Evolutionary conservation across 1,284 basidiomycete species (phyloP).

Genomic region (Sporisorium iseilematis-ciliati): DNA sequence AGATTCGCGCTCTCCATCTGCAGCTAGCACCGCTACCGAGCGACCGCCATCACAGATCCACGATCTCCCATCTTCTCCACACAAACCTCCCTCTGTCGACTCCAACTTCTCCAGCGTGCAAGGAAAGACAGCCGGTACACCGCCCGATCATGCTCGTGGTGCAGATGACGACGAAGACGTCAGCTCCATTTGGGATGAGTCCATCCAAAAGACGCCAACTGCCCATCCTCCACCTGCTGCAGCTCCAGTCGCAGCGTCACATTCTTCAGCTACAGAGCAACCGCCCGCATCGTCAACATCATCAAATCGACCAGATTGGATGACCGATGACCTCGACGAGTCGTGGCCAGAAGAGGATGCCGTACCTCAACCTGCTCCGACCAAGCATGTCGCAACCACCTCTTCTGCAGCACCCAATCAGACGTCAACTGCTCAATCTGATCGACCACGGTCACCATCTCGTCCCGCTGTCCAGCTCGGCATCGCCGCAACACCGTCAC

Average conservation of each 20-base stretch:
- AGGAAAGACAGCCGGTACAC: conserved; percentile 48
- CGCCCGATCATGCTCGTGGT: conserved; percentile 17
- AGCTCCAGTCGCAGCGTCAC: not conserved
- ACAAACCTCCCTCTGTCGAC: conserved; percentile 41
- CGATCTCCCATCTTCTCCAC: conserved; percentile 14
- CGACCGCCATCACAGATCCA: conserved; percentile 11
- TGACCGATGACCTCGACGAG: conserved; percentile 55
- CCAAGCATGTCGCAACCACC: not conserved
- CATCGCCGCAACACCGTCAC: conserved; percentile 15
- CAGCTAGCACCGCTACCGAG: conserved; percentile 30
- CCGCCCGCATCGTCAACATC: conserved; percentile 2
- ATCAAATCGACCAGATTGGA: conserved; percentile 36
- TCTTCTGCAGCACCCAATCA: not conserved
- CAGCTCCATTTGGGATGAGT: conserved; percentile 48
- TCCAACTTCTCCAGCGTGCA: conserved; percentile 55
- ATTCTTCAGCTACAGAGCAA: not conserved
- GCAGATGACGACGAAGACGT: conserved; percentile 18
- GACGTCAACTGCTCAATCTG: not conserved
- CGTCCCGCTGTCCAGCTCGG: not conserved
- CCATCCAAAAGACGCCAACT: conserved; percentile 9
- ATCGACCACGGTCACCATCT: not conserved
- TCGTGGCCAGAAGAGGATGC: conserved; percentile 43
- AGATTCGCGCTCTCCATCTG: conserved; percentile 25
- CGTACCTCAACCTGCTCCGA: conserved; percentile 3
- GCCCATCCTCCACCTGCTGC: conserved; percentile 2